Conservation (phyloP, 495 filamentous ascomycete species). For the Penicillium nucicola region DNA sequence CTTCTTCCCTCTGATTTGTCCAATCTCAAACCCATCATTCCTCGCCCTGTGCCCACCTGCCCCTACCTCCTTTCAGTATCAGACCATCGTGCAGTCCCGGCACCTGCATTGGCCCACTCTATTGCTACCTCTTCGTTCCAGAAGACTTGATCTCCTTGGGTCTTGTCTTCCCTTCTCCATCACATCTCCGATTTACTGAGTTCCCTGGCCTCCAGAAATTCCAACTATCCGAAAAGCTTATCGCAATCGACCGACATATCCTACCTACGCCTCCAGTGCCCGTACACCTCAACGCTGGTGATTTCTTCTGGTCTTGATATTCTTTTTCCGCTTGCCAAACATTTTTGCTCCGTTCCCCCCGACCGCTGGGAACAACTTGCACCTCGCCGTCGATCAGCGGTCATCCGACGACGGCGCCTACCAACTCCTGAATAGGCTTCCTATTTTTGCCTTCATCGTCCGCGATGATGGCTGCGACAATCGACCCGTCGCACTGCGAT, state of each 20-base stretch:
- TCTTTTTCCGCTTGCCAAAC: background rate
- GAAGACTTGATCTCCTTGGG: background rate
- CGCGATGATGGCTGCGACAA: conserved; percentile 31
- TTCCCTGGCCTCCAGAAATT: conserved; percentile 7
- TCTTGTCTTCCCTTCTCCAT: conserved; percentile 1
- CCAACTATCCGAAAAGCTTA: conserved; percentile 25
- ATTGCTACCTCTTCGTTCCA: conserved; percentile 14
- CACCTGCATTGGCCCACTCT: conserved; percentile 32
- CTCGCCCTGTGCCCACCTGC: conserved; percentile 16
- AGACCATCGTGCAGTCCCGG: conserved; percentile 37
- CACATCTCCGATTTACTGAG: background rate
- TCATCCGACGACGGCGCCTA: conserved; percentile 43
- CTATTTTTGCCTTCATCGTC: conserved; percentile 9
- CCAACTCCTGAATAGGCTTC: conserved; percentile 6
- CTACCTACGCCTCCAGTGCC: conserved; percentile 1
- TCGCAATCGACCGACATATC: conserved; percentile 17
- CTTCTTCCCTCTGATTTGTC: conserved; percentile 17
- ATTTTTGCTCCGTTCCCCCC: conserved; percentile 24
- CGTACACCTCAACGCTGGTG: background rate
- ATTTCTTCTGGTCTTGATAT: conserved; percentile 1
- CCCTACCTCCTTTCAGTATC: conserved; percentile 28
- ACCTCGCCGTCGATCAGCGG: conserved; percentile 49
- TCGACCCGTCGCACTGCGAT: conserved; percentile 31
- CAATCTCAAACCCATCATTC: conserved; percentile 15
- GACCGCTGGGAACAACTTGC: conserved; percentile 43